phyloP scores from a whole-genome alignment of 768 basidiomycete species.

The Pisolithus orientalis region DNA sequence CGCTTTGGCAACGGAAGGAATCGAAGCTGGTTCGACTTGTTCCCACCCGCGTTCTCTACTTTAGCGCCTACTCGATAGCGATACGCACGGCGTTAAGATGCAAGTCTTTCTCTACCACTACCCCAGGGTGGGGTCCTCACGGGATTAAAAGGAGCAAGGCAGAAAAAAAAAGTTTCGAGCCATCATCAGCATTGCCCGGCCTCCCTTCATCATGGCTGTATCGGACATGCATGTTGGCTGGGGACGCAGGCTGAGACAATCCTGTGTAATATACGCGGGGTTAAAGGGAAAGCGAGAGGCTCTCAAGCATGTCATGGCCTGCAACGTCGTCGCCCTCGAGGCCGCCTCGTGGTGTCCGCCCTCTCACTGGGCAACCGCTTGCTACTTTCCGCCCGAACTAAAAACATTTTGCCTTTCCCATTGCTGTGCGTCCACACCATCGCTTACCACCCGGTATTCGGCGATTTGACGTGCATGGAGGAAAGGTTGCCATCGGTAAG shows the following conservation, averaged over 20 bases:
- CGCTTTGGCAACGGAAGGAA: conserved; percentile 30
- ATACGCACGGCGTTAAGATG: conserved; percentile 4
- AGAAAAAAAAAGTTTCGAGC: too few relatives aligned
- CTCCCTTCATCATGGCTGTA: neutral
- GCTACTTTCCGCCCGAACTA: conserved; percentile 6
- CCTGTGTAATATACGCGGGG: neutral
- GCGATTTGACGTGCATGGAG: neutral
- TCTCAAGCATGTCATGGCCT: too few relatives aligned
- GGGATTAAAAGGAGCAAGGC: neutral
- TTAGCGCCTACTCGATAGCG: conserved; percentile 7
- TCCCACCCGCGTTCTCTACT: conserved; percentile 19
- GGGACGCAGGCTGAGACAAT: neutral
- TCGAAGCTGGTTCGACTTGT: conserved; percentile 17
- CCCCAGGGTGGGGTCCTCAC: too few relatives aligned
- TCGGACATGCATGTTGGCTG: neutral
- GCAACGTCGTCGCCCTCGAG: conserved; percentile 12
- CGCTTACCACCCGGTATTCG: neutral
- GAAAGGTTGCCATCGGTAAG: neutral
- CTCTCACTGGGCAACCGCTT: conserved; percentile 12
- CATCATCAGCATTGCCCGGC: too few relatives aligned
- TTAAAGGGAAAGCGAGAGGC: neutral
- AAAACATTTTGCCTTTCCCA: neutral
- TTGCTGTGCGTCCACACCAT: neutral
- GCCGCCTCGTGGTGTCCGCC: conserved; percentile 15
- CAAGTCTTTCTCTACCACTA: neutral